phyloP scores from a whole-genome alignment of 169 alveolate species.

The Plasmodium ovale region DNA sequence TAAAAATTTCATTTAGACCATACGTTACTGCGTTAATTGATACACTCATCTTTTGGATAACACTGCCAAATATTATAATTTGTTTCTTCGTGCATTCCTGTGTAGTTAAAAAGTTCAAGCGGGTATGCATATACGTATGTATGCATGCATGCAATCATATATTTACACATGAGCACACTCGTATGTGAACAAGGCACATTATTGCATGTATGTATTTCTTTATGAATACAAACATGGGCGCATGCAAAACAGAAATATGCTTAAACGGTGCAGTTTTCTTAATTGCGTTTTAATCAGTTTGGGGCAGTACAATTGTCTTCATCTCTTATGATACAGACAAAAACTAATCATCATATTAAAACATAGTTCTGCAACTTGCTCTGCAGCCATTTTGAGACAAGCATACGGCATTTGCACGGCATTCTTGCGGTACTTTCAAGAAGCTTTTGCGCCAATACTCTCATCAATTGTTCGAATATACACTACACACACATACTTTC shows the following conservation, averaged over 20 bases:
- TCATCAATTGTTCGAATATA: background rate
- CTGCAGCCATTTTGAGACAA: background rate
- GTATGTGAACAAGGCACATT: too few species aligned
- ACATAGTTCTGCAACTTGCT: background rate
- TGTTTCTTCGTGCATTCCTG: slow-evolving; percentile 94
- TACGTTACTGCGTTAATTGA: slow-evolving; percentile 95
- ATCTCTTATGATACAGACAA: slow-evolving; percentile 76
- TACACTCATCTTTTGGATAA: slow-evolving; percentile 91
- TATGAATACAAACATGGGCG: too few species aligned
- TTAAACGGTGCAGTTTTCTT: background rate
- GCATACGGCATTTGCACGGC: too few species aligned
- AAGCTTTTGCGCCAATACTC: background rate
- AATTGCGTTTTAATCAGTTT: slow-evolving; percentile 80
- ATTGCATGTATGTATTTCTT: too few species aligned
- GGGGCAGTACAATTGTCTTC: slow-evolving; percentile 87
- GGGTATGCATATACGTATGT: background rate
- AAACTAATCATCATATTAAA: slow-evolving; percentile 85
- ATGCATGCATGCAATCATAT: background rate
- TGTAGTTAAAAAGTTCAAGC: background rate
- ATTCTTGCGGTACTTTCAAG: too few species aligned
- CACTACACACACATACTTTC: background rate
- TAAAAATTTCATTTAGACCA: slow-evolving; percentile 91
- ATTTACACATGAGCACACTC: too few species aligned
- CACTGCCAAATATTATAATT: slow-evolving; percentile 95
- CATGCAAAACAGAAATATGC: background rate